Percentiles rank a stretch among this genome's conserved stretches.
These are phyloP conservation scores for Stevia rebaudiana DNA, from an alignment of 140 eudicot species.

Conservation along the genomic window DNA sequence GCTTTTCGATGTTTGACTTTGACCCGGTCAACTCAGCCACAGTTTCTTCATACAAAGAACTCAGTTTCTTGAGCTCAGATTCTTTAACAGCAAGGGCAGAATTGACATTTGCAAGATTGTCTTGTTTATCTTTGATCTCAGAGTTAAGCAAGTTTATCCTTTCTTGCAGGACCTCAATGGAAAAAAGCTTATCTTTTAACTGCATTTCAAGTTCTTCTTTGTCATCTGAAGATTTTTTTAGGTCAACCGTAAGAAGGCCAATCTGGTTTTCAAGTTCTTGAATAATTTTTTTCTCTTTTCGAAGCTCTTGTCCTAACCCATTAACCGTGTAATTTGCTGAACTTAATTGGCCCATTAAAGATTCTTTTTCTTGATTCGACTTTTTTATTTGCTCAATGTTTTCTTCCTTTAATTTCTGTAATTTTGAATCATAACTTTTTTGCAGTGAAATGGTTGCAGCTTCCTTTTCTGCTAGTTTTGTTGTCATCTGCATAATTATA, in stretches of 20 bases:
- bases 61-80: constrained; percentile 40
- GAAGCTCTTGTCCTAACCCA: constrained; percentile 55
- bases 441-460: constrained; percentile 49
- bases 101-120: constrained; percentile 28
- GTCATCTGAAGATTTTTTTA: constrained; percentile 39
- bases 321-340: constrained; percentile 54
- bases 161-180: constrained; percentile 46
- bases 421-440: constrained; percentile 43
- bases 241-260: constrained; percentile 36
- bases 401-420: constrained; percentile 51
- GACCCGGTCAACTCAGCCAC: constrained; percentile 36
- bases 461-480: constrained; percentile 54
- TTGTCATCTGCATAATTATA: constrained; percentile 45
- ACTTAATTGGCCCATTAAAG: constrained; percentile 46
- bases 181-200: constrained; percentile 44
- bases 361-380: constrained; percentile 51
- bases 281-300: constrained; percentile 41
- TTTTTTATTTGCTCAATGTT: constrained; percentile 38
- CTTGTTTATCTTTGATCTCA: constrained; percentile 57
- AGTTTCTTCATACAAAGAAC: constrained; percentile 40
- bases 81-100: constrained; percentile 48
- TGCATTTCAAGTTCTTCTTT: constrained; percentile 49
- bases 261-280: constrained; percentile 49
- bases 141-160: constrained; percentile 38
- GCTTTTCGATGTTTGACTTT: constrained; percentile 33